Evolutionary conservation across 2,329 filamentous ascomycete species (phyloP), one percentile per base, ranked within the genome.

Genomic region (Cordyceps militaris): DNA sequence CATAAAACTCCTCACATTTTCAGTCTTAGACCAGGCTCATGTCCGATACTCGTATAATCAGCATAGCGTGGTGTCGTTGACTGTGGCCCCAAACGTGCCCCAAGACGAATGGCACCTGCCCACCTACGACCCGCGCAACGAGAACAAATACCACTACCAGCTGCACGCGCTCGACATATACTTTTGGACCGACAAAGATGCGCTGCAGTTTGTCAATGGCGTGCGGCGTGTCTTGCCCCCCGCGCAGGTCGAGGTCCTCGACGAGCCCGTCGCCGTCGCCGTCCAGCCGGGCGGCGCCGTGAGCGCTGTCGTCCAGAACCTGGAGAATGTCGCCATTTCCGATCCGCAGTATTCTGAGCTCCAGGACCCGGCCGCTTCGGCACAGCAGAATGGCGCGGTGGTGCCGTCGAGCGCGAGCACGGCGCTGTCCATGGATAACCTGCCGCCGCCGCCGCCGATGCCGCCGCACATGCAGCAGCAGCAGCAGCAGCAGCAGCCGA

Each of bases 101-200:
- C 74, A 75, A 48, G 80, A 80, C 61, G 77, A 91, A 69, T 92
- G 88, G 89, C 87, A 90, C 70, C 78, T 92, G 7, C 87, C 88
- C 2, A 84, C 84, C 0, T 87, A 81, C 68, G 87, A 92, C 69
- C 83, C 83, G 2, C 79, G 78, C 52, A 89, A 90, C 70, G 83
- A 91, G 70, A 85, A 82, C 67, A 90, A 88, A 69, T 91, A 91
- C 69, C 83, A 91, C 76, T 91, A 91, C 73, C 85, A 84, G 67
- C 79, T 93, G 8, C 85, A 90, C 67, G 86, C 85, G 0, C 69
- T 92, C 58, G 88, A 92, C 66, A 74, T 92, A 14, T 93, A 93
- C 73, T 88, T 92, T 66, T 91, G 87, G 87, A 89, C 84, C 0
- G 82, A 84, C 60, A 78, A 84, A 57, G 88, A 92, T 71, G 87